Conservation (phyloP, 208 protist genomes). For the Leptomonas pyrrhocoris region DNA sequence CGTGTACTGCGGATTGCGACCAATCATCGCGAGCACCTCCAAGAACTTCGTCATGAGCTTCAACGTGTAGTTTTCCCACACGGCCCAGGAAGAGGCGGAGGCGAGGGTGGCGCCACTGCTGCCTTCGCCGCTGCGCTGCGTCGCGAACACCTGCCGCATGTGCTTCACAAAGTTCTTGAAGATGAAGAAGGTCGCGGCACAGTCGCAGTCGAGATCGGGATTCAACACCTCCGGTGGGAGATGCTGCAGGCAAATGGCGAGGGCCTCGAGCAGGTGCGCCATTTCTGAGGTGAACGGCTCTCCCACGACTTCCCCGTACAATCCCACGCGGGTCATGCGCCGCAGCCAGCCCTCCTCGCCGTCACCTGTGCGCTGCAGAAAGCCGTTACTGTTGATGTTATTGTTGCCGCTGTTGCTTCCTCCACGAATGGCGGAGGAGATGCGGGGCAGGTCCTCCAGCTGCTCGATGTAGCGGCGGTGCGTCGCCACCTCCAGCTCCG, state of each 20-base stretch:
- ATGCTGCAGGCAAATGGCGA: constrained; percentile 75
- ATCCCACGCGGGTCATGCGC: constrained; percentile 8
- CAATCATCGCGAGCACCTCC: constrained; percentile 87
- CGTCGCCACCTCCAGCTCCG: constrained; percentile 76
- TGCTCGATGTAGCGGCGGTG: constrained; percentile 65
- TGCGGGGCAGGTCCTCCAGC: constrained; percentile 48
- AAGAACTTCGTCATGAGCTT: constrained; percentile 75
- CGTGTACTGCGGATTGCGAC: constrained; percentile 77
- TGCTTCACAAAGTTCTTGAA: constrained; percentile 84
- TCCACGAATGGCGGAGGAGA: constrained; percentile 6
- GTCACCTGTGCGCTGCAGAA: constrained; percentile 2
- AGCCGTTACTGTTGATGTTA: constrained; percentile 1
- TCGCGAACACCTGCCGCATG: constrained; percentile 66
- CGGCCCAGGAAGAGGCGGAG: constrained; percentile 7
- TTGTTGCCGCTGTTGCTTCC: background rate
- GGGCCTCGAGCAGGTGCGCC: constrained; percentile 69
- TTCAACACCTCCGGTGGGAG: constrained; percentile 75
- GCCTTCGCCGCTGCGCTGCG: constrained; percentile 41
- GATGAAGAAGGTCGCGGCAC: constrained; percentile 87
- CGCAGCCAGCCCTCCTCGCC: constrained; percentile 19
- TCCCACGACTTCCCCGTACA: constrained; percentile 26
- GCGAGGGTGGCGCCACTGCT: background rate
- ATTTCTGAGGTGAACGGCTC: constrained; percentile 79
- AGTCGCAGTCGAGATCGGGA: constrained; percentile 80
- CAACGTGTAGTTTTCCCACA: constrained; percentile 83